Evolutionary conservation across 805 yeast genomes (phyloP).

Genomic region (Phaffomyces antillensis): DNA sequence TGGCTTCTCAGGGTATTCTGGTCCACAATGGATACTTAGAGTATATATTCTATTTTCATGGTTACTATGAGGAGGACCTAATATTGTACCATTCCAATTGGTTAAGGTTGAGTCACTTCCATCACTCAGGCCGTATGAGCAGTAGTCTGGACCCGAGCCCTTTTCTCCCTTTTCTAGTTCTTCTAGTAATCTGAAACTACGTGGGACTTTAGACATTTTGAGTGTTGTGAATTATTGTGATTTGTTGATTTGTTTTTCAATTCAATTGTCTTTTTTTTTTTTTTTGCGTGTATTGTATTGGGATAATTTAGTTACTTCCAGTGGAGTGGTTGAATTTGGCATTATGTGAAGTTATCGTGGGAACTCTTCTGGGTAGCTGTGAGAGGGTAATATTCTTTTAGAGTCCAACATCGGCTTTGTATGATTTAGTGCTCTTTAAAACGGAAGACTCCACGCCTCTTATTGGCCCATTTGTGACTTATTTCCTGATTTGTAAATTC

Average conservation of each 20-base stretch:
- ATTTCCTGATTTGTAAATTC: no score
- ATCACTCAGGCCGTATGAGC: constrained; percentile 89
- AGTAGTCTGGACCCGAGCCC: constrained; percentile 94
- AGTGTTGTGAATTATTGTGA: not conserved
- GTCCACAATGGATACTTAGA: constrained; percentile 74
- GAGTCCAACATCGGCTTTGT: no score
- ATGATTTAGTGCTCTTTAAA: no score
- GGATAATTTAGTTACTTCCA: no score
- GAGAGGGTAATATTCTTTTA: no score
- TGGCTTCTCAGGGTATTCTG: constrained; percentile 80
- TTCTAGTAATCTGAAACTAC: constrained; percentile 90
- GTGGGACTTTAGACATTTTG: constrained; percentile 54
- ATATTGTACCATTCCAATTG: constrained; percentile 94
- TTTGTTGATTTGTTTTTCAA: not conserved
- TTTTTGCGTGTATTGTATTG: not conserved
- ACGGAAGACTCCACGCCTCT: no score
- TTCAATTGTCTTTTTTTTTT: not conserved
- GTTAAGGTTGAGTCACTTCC: constrained; percentile 91
- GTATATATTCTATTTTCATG: constrained; percentile 94
- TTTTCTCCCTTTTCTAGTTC: constrained; percentile 98
- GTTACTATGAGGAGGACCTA: constrained; percentile 90
- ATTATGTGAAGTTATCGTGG: no score
- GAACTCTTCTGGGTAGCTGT: no score
- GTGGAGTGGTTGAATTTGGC: no score
- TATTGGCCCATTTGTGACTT: no score